Evolutionary conservation across 2,329 filamentous ascomycete genomes (phyloP).

Genomic region (Helotiales sp.): DNA sequence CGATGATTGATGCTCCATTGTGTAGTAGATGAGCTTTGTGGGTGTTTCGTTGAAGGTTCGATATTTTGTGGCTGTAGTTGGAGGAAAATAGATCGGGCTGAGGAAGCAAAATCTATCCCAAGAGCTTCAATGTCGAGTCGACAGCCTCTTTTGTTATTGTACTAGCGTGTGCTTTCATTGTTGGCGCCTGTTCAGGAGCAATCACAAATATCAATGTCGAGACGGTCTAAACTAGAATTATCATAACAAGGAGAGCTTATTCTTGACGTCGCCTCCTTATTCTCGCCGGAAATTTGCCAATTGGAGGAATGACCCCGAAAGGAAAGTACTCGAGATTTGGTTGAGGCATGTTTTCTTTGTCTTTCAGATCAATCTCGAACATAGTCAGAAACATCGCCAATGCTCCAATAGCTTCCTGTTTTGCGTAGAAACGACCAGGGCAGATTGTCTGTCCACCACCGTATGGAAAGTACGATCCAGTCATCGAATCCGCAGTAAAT

Average conservation of each 20-base stretch:
- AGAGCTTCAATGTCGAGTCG: too few species aligned
- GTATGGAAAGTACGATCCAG: conserved; percentile 38
- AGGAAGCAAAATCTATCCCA: too few species aligned
- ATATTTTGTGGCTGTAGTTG: too few species aligned
- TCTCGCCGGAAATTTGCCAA: conserved; percentile 16
- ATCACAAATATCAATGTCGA: too few species aligned
- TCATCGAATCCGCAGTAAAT: conserved; percentile 31
- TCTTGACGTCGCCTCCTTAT: conserved; percentile 16
- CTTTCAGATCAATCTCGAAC: conserved; percentile 31
- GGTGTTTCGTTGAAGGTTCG: too few species aligned
- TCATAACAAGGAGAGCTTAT: not conserved
- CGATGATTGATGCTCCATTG: too few species aligned
- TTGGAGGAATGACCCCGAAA: conserved; percentile 24
- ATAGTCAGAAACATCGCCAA: conserved; percentile 34
- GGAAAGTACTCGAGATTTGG: conserved; percentile 23
- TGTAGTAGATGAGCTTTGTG: too few species aligned
- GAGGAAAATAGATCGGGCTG: too few species aligned
- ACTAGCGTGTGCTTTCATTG: too few species aligned
- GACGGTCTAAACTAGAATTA: too few species aligned
- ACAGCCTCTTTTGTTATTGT: too few species aligned
- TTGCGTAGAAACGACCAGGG: conserved; percentile 39
- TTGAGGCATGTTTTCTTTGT: conserved; percentile 4
- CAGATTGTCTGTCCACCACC: conserved; percentile 38
- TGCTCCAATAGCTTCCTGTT: conserved; percentile 35
- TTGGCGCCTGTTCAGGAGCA: too few species aligned